These are phyloP conservation scores for Talinum fruticosum DNA, from an alignment of 148 eudicot genomes.

Conservation along the genomic window DNA sequence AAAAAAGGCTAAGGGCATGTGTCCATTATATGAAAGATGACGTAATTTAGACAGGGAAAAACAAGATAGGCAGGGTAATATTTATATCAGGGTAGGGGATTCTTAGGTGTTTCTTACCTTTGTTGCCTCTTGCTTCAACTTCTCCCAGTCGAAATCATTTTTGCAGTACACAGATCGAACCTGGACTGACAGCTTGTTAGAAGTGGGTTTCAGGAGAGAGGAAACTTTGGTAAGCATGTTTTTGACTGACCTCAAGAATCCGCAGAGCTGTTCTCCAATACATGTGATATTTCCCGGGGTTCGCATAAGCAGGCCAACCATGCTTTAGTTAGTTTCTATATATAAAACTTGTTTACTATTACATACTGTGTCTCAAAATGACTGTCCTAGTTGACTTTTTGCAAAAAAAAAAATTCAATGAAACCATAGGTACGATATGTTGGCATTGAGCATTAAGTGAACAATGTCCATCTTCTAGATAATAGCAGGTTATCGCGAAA, in stretches of 20 bases:
- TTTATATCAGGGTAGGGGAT: not conserved
- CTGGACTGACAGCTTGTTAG: slow-evolving; percentile 28
- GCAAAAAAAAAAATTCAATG: not conserved
- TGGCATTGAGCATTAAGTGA: not conserved
- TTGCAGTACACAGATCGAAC: slow-evolving; percentile 92
- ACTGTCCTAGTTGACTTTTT: not conserved
- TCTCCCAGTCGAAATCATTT: slow-evolving; percentile 93
- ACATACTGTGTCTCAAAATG: not conserved
- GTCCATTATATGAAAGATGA: not conserved
- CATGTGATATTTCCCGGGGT: not conserved
- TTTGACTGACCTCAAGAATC: slow-evolving; percentile 39
- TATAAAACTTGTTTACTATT: not conserved
- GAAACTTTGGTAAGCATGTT: slow-evolving; percentile 1
- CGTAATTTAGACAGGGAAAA: not conserved
- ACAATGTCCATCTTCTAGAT: not conserved
- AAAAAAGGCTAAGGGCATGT: too few species aligned
- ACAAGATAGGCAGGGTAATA: not conserved
- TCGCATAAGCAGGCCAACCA: slow-evolving; percentile 9
- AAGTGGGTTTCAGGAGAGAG: not conserved
- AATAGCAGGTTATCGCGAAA: too few species aligned
- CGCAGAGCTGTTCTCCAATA: slow-evolving; percentile 32
- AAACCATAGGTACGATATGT: not conserved
- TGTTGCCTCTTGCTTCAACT: slow-evolving; percentile 49
- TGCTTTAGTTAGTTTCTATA: slow-evolving; percentile 9
- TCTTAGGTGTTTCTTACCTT: slow-evolving; percentile 38